Evolutionary conservation across 495 filamentous ascomycete genomes (phyloP), one percentile per base, ranked within the genome.

Genomic region (Penicillium alfredii): DNA sequence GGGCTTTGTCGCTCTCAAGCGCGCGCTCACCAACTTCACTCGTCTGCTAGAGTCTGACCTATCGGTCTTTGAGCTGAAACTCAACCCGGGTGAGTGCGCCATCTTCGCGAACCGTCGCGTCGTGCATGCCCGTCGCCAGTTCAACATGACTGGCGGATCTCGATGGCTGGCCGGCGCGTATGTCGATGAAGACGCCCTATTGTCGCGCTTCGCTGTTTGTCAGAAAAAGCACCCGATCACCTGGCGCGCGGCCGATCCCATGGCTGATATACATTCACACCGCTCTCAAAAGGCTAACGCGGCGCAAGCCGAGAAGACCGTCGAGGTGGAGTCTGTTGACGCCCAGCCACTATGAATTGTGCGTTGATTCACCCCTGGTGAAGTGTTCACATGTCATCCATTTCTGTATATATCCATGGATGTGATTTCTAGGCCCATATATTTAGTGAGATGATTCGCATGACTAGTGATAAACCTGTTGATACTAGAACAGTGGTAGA

Each of bases 161-260:
- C 64, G 88, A 30, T 94, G 86, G 86, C 57, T 95, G 13, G 87
- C 84, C 53, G 90, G 89, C 3, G 69, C 85, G 0, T 96, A 95
- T 64, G 66, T 96, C 7, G 78, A 87, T 32, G 61, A 73, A 3
- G 84, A 94, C 63, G 76, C 74, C 1, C 77, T 80, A 28, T 36
- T 56, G 32, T 80, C 74, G 12, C 64, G 61, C 38, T 63, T 77
- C 34, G 53, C 66, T 27, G 63, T 73, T 1, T 35, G 71, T 21
- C 16, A 8, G n/a, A 35, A 32, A 7, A 44, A 52, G 0, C 14
- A 52, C 8, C 35, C 32, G 4, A 13, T 24, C 1, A 12, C 27
- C 3, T 60, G 57, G 60, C 23, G 23, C 8, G 23, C 8, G 8
- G 23, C 23, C 2, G 11, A 8, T 25, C 23, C 23, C n/a, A n/a